Evolutionary conservation across 1,284 basidiomycete species (phyloP), one percentile per base, ranked within the genome.

Genomic region (Tilletia walkeri): DNA sequence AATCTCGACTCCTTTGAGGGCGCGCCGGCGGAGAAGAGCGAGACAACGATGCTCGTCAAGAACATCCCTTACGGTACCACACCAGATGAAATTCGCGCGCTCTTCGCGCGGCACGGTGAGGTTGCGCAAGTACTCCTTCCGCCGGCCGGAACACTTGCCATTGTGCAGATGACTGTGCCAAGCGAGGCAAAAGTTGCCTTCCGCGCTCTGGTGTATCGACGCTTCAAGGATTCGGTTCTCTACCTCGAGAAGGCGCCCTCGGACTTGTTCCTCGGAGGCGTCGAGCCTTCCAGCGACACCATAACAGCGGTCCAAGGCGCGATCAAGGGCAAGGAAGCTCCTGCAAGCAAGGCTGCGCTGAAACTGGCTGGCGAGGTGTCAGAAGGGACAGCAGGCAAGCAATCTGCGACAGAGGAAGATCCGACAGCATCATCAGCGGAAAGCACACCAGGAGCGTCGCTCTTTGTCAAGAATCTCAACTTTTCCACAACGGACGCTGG

Each of bases 11-110:
- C 85, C 0, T 84, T 87, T 47, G 75, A 83, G 9, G 16, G 38
- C 14, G 45, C 20, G 6, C n/a, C 16, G 4, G 67, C 41, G 9
- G 65, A 71, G 34, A 71, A 80, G 16, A 73, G 71, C 0, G 89
- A 92, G 77, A 95, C 92, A 0, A 89, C 88, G 61, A 90, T 98
- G 70, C 88, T 99, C 9, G 92, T 98, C 73, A 99, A 99, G 86
- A 98, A 99, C 85, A 94, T 99, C 59, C 95, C 95, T 0, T 96
- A 92, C 79, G 93, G 93, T 16, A 97, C 94, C 0, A 89, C 90
- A 0, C 85, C 86, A 0, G 88, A 89, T 12, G 89, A 91, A 73
- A 88, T 98, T 20, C 88, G 88, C 45, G 90, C 90, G 72, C 82
- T 98, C 56, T 96, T 99, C 80, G 88, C 89, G 41, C 87, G 88